Percentiles rank a stretch among this genome's conserved stretches.
These are phyloP conservation scores for Debaryomyces udenii DNA, from an alignment of 1,139 yeast genomes.

Conservation along the genomic window DNA sequence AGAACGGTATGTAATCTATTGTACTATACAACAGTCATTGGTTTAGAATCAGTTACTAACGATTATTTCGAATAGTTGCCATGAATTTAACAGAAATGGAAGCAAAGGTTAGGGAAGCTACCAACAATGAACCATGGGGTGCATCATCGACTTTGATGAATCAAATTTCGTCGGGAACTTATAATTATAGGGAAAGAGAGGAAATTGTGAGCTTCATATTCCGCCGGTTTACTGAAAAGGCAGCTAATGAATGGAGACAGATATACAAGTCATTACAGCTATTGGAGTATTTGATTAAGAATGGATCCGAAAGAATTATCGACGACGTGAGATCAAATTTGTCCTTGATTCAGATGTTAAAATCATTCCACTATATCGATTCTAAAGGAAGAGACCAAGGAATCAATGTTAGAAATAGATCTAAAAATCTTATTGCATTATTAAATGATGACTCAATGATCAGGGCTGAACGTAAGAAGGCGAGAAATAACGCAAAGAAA, in stretches of 20 bases:
- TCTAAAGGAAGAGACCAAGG: slow-evolving; percentile 97
- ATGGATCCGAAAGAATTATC: slow-evolving; percentile 92
- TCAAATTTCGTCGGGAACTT: slow-evolving; percentile 93
- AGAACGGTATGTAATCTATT: slow-evolving; percentile 59
- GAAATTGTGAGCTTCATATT: slow-evolving; percentile 73
- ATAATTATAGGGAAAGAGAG: slow-evolving; percentile 80
- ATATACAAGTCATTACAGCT: slow-evolving; percentile 91
- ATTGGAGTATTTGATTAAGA: slow-evolving; percentile 85
- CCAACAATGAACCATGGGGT: slow-evolving; percentile 99
- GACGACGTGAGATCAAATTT: slow-evolving; percentile 91
- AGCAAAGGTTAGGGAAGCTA: slow-evolving; percentile 94
- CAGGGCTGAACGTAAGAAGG: slow-evolving; percentile 85
- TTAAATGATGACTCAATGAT: slow-evolving; percentile 77
- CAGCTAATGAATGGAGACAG: slow-evolving; percentile 98
- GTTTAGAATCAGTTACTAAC: slow-evolving; percentile 17
- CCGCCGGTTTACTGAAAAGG: slow-evolving; percentile 88
- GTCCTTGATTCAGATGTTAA: slow-evolving; percentile 82
- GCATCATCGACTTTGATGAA: slow-evolving; percentile 90
- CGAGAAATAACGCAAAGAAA: slow-evolving; percentile 81
- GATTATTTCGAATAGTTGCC: slow-evolving; percentile 52
- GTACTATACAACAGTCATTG: not conserved
- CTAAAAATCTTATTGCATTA: slow-evolving; percentile 72
- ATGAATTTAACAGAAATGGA: slow-evolving; percentile 95
- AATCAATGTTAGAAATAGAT: slow-evolving; percentile 87
- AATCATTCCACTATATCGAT: slow-evolving; percentile 92